Percentiles rank a stretch among this genome's conserved stretches.
These are phyloP conservation scores for Psophocarpus tetragonolobus DNA, from an alignment of 306 rosid species.

Conservation along the genomic window DNA sequence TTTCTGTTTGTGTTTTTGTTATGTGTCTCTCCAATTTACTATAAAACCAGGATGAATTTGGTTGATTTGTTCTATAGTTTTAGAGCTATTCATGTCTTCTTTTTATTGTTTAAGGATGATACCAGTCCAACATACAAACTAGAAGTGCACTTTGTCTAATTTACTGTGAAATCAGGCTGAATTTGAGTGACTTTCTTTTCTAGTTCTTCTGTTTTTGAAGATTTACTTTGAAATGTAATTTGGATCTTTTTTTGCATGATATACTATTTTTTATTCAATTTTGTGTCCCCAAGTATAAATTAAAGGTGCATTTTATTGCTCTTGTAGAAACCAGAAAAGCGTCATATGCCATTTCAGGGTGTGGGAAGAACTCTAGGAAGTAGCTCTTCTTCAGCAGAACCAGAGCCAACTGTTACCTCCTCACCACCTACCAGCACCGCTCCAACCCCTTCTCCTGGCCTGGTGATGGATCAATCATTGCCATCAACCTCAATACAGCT, in stretches of 20 bases:
- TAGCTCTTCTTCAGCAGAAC: slow-evolving; percentile 60
- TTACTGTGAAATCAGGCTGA: no score
- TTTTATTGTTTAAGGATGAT: no score
- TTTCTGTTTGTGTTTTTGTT: slow-evolving; percentile 28
- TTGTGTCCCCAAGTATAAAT: not conserved
- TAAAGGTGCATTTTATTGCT: slow-evolving; percentile 4
- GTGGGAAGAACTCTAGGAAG: slow-evolving; percentile 94
- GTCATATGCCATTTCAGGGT: slow-evolving; percentile 73
- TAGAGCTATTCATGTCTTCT: not conserved
- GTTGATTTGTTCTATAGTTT: slow-evolving; percentile 5
- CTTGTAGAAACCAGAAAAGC: slow-evolving; percentile 77
- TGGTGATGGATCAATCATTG: slow-evolving; percentile 71
- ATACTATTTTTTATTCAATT: no score
- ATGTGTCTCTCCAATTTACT: slow-evolving; percentile 25
- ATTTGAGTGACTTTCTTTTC: no score
- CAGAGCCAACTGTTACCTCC: slow-evolving; percentile 48
- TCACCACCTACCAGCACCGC: slow-evolving; percentile 43
- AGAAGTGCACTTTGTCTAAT: no score
- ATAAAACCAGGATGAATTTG: not conserved
- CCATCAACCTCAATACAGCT: slow-evolving; percentile 86
- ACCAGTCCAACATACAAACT: no score
- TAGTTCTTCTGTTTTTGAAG: no score
- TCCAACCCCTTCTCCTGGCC: slow-evolving; percentile 44
- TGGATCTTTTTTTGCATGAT: no score
- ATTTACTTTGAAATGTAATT: no score